phyloP scores from a whole-genome alignment of 768 basidiomycete species.

The Sporobolomyces roseus region DNA sequence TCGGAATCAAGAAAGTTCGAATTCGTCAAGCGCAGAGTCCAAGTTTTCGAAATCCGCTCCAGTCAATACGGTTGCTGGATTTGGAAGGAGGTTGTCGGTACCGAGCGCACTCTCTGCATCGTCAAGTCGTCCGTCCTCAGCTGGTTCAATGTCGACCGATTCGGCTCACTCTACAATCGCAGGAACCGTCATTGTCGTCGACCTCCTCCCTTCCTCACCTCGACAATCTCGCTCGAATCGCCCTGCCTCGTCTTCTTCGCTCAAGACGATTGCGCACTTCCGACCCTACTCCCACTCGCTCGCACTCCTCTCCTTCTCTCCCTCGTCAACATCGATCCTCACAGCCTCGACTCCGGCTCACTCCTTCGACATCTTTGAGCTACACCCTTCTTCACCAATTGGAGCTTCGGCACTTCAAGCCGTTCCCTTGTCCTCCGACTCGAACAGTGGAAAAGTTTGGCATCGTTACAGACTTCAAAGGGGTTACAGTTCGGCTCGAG shows the following conservation, averaged over 20 bases:
- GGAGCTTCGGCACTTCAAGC: not conserved
- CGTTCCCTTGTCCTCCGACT: not conserved
- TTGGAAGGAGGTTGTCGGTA: not conserved
- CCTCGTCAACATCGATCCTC: slow-evolving; percentile 29
- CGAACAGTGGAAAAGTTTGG: slow-evolving; percentile 38
- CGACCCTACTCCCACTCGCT: slow-evolving; percentile 32
- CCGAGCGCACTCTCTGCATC: not conserved
- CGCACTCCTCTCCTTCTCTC: slow-evolving; percentile 42
- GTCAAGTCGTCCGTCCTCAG: not conserved
- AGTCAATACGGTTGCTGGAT: not conserved
- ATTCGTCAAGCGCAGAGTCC: not conserved
- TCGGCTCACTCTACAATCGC: not conserved
- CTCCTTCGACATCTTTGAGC: slow-evolving; percentile 43
- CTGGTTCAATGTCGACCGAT: not conserved
- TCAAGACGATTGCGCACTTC: slow-evolving; percentile 38
- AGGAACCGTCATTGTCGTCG: slow-evolving; percentile 37
- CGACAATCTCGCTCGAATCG: not conserved
- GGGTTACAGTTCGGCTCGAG: slow-evolving; percentile 33
- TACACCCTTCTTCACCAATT: slow-evolving; percentile 30
- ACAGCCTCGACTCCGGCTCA: slow-evolving; percentile 32
- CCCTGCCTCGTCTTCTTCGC: not conserved
- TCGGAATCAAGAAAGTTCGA: too few relatives aligned
- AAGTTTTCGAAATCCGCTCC: slow-evolving; percentile 40
- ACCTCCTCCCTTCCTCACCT: slow-evolving; percentile 19
- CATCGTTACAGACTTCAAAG: slow-evolving; percentile 43